Base-by-base conservation (phyloP, 2,329 filamentous ascomycete species). In the Pyrenochaeta sp. region DNA sequence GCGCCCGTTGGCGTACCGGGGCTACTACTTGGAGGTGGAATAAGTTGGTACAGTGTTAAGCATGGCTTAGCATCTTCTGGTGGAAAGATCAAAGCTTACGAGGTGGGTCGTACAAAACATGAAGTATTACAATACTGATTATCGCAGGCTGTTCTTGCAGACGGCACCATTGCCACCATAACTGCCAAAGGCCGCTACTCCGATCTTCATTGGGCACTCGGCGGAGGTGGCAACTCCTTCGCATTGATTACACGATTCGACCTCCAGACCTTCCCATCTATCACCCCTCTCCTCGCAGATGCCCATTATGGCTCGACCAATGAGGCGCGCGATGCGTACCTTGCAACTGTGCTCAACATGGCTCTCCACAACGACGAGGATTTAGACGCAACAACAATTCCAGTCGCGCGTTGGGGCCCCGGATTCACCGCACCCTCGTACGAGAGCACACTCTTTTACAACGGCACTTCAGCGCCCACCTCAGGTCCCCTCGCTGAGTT, bases 151-250 rank as follows among this genome's bases (percentile, higher is more conserved):
- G 51, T 68, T 7, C 56, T 57, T 7, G 55, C 63, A n/a, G 48
- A 63, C 28, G 61, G 63, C 10, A 48, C 49, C 7, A 51, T 63
- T 11, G 43, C 38, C 4, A 53, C 44, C 14, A 55, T 54, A 9
- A 63, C 48, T 4, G 51, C 48, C 5, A 36, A 51, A 6, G 50
- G 32, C 26, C 34, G 41, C 11, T 59, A 64, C 21, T 41, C 56
- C 5, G 63, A 67, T 36, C 53, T 67, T 4, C 65, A 60, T 41
- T 68, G 63, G 62, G 64, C 63, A 2, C 51, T 67, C n/a, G 42
- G 51, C 10, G 63, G 63, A 9, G 56, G 56, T 9, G 53, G 51
- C n/a, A 59, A 57, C 37, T 51, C 45, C 10, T 59, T 59, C 30
- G 53, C 44, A n/a, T 9, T 59, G 6, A 38, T 59, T 11, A 59